Evolutionary conservation across 257 asterid genomes (phyloP).

Genomic region (Perilla frutescens): DNA sequence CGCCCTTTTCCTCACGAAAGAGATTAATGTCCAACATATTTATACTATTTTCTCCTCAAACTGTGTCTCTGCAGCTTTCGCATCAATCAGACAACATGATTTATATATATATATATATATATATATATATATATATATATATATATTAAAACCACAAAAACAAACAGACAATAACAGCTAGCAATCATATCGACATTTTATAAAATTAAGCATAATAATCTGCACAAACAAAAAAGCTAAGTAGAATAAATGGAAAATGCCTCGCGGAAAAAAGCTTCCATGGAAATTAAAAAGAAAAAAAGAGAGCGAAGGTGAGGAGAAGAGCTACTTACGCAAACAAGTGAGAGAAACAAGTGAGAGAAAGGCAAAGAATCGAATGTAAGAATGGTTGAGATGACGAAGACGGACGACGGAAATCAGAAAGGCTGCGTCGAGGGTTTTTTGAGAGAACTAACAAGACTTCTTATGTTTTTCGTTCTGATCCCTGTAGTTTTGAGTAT

Average conservation of each 20-base stretch:
- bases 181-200: not conserved
- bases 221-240: not conserved
- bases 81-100: no score
- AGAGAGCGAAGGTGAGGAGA: not conserved
- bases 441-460: not conserved
- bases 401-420: not conserved
- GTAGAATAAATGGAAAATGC: not conserved
- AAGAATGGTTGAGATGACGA: not conserved
- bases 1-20: conserved; percentile 85
- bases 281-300: not conserved
- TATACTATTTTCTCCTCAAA: conserved; percentile 13
- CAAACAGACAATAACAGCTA: no score
- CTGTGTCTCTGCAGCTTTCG: conserved; percentile 16
- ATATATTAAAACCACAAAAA: not conserved
- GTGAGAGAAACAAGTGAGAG: conserved; percentile 11
- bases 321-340: conserved; percentile 2
- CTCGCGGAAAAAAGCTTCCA: not conserved
- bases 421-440: not conserved
- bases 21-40: conserved; percentile 91
- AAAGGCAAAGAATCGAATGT: not conserved
- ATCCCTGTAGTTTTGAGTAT: not conserved
- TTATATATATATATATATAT: no score
- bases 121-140: no score
- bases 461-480: not conserved
- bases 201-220: not conserved